Base-by-base conservation (phyloP, 352 stramenopile species). In the Pythium plurisporium region DNA sequence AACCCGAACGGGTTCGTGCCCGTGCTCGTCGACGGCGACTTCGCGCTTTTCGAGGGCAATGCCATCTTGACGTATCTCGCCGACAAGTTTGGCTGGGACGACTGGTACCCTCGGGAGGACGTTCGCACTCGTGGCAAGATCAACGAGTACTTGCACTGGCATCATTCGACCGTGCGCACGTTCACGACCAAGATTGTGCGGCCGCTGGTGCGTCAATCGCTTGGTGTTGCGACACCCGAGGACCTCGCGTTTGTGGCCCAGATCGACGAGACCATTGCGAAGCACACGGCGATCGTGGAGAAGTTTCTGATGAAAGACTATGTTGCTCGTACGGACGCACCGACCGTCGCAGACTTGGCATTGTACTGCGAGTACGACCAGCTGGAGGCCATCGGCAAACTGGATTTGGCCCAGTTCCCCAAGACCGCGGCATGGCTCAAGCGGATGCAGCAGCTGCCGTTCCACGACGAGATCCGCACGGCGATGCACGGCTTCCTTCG, bases 341-440 rank as follows among this genome's bases (percentile, higher is more conserved):
- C 76, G n/a, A 89, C 79, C 11, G 62, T 89, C 41, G 79, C 76
- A 3, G 79, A 89, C 52, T 75, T 69, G 31, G 64, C 69, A 5
- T 57, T 64, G 14, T 87, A 89, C 69, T 85, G 72, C 31, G 76
- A 89, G 62, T 74, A 77, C 38, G 79, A 84, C 62, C 79, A 87
- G 62, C 61, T 87, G 4, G 70, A 86, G 53, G 37, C 73, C n/a
- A 77, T 84, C 51, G 68, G 65, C 8, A n/a, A 65, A 12, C 75
- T 74, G 52, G 62, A 85, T 46, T 76, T 86, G 23, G 59, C 52
- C 55, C 79, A 79, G 56, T 87, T 76, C 62, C 66, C 64, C 0
- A 81, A 76, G 55, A 72, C 77, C 3, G 49, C 46, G 29, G 74
- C 74, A 6, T 89, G 79, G 76, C 64, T 86, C 14, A 42, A 46